Evolutionary conservation across 495 filamentous ascomycete genomes (phyloP).

Genomic region (Platismatia glauca): DNA sequence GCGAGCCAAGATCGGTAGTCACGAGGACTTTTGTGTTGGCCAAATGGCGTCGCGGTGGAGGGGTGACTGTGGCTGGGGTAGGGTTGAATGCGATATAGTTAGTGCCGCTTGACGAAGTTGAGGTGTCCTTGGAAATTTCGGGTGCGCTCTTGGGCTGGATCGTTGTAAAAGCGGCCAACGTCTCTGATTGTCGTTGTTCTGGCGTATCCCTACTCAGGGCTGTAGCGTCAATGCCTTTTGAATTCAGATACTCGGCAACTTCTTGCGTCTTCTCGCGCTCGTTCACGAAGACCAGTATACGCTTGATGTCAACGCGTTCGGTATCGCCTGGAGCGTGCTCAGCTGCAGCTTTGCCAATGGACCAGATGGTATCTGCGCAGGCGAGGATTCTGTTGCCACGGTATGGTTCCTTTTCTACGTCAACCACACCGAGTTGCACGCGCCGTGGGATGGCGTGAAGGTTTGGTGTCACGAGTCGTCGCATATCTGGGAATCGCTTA

Average conservation of each 20-base stretch:
- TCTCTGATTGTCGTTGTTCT: constrained; percentile 61
- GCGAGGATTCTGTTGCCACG: constrained; percentile 82
- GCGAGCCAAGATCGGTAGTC: constrained; percentile 82
- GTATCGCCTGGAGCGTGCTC: constrained; percentile 19
- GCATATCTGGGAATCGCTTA: constrained; percentile 70
- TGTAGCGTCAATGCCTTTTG: constrained; percentile 80
- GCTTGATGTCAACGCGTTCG: constrained; percentile 56
- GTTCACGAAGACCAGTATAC: constrained; percentile 94
- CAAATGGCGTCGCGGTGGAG: constrained; percentile 30
- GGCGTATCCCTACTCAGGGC: constrained; percentile 74
- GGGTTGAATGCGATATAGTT: constrained; percentile 18
- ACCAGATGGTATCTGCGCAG: constrained; percentile 89
- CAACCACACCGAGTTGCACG: constrained; percentile 87
- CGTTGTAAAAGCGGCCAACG: constrained; percentile 66
- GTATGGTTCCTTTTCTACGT: constrained; percentile 82
- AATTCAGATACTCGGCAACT: constrained; percentile 66
- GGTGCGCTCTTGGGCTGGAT: constrained; percentile 10
- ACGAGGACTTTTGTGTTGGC: constrained; percentile 83
- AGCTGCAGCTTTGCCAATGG: constrained; percentile 68
- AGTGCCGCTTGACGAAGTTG: constrained; percentile 20
- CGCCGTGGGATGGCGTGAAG: constrained; percentile 91
- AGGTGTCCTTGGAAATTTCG: constrained; percentile 24
- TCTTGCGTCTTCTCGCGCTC: constrained; percentile 81
- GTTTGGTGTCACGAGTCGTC: constrained; percentile 83
- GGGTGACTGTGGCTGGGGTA: background rate